Base-by-base conservation (phyloP, 257 asterid species). In the Solanum chilense region DNA sequence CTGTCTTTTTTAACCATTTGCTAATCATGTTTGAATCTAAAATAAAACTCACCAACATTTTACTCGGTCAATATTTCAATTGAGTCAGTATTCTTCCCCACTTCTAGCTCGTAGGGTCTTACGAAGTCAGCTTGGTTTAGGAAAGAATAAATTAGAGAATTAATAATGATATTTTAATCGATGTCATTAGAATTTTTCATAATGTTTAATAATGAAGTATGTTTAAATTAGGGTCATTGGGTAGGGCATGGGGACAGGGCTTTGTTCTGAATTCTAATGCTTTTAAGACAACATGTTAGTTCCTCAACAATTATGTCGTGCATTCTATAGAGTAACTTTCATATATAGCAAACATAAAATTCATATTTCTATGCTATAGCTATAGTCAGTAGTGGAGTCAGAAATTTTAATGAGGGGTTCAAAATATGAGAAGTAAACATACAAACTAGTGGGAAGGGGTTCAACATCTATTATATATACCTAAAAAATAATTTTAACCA, bases 361-460 rank as follows among this genome's bases (percentile, higher is more conserved):
- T 52, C 0, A 52, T 16, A 52, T 52, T 52, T 52, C 1, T 52
- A 52, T 52, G 23, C 0, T 52, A 52, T 52, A 52, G 0, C 1
- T 52, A 52, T 52, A 52, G 4, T 49, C 16, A 33, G 4, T 33
- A 0, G 35, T 33, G 1, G 4, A 33, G 35, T 33, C 35, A 33
- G 4, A 33, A 33, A 33, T 33, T 33, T 33, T 33, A 33, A 33
- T 33, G 35, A 33, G 35, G 4, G 35, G 35, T 33, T 33, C 35
- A 33, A 33, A 33, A 33, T 33, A 33, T 33, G 35, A 33, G 35
- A 33, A 33, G 35, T 33, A 33, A 33, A 33, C 1, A 33, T 33
- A 33, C 1, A 0, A 33, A 33, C 35, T 33, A 33, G 35, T 33
- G 35, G 35, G 4, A 33, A 33, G 35, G 1, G 35, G 4, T 33